These are phyloP conservation scores for Pyricularia grisea DNA, from an alignment of 2,329 filamentous ascomycete genomes.

Conservation along the genomic window DNA sequence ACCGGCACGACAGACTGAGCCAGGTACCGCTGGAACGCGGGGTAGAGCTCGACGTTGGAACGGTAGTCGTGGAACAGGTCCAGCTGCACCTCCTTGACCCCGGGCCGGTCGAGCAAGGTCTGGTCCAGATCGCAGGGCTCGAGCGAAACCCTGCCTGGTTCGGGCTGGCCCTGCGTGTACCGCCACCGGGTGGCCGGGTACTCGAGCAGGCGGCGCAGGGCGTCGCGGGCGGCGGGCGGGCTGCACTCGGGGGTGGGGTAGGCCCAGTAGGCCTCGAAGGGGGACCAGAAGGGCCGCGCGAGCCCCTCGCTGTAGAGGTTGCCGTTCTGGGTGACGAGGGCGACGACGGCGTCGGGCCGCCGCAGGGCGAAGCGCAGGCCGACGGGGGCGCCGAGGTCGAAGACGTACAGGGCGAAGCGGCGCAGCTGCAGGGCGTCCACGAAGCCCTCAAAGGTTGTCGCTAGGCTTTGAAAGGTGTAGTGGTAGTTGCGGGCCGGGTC, in stretches of 20 bases:
- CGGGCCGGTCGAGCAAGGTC: conserved; percentile 11
- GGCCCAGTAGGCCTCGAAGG: conserved; percentile 34
- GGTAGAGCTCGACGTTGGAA: conserved; percentile 44
- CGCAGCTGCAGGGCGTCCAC: conserved; percentile 33
- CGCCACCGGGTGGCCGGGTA: conserved; percentile 28
- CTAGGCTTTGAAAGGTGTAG: conserved; percentile 45
- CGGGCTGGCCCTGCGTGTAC: not conserved
- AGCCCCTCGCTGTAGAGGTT: conserved; percentile 52
- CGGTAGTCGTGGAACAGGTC: conserved; percentile 49
- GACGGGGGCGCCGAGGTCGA: conserved; percentile 52
- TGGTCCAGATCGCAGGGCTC: not conserved
- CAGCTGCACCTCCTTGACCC: conserved; percentile 42
- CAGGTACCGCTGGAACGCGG: conserved; percentile 45
- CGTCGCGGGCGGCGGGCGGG: conserved; percentile 19
- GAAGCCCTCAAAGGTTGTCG: conserved; percentile 37
- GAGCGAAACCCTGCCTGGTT: not conserved
- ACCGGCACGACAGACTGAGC: conserved; percentile 38
- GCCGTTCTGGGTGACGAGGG: conserved; percentile 50
- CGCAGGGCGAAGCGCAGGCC: conserved; percentile 43
- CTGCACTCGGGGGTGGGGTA: conserved; percentile 10
- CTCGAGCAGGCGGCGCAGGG: conserved; percentile 24
- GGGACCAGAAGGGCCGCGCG: conserved; percentile 37
- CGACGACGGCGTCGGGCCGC: conserved; percentile 34
- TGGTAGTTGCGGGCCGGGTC: conserved; percentile 29
- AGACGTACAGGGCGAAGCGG: conserved; percentile 47